Base-by-base conservation (phyloP, 1,139 yeast genomes). In the Geotrichum klebahnii region DNA sequence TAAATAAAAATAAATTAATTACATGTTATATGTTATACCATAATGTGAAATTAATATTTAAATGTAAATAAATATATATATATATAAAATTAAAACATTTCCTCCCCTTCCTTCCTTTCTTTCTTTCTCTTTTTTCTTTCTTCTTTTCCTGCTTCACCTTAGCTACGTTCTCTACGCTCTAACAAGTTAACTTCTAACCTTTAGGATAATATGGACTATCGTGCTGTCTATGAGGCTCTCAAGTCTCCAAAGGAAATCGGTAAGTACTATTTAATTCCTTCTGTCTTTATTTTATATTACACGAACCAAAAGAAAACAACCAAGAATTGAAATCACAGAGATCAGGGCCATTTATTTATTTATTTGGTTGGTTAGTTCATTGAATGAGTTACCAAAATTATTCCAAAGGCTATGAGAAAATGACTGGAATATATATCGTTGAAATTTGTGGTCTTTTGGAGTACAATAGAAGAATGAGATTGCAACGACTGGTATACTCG, bases 211-310 rank as follows among this genome's bases (percentile, higher is more conserved):
- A 61, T 61, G 63, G 63, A 60, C 37, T 53, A 50, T 42, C 52
- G 55, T 37, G 48, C 57, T 23, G 59, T 60, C 9, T 60, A 56
- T 44, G 62, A 58, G 39, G 53, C 57, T 31, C 48, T 61, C 33
- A 61, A 56, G 53, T 53, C 58, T 23, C 56, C 57, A 22, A 48
- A 52, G 47, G 61, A 57, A 44, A 54, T 60, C 19, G 59, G 61
- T 59, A 51, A 44, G 61, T 45, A 23, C 5, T 26, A 26, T 26
- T 26, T n/a, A n/a, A n/a, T n/a, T 26, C 29, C 29, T 26, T 6
- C 10, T 10, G 10, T 6, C 5, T 26, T 26, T 10, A 26, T 10
- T 26, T 26, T 5, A 26, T 6, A 10, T 10, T 10, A 5, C 5
- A 26, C 5, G 29, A 26, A 26, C 5, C 29, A 26, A 26, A 26